phyloP scores from a whole-genome alignment of 805 yeast species.

The Wickerhamiella sorbophila region DNA sequence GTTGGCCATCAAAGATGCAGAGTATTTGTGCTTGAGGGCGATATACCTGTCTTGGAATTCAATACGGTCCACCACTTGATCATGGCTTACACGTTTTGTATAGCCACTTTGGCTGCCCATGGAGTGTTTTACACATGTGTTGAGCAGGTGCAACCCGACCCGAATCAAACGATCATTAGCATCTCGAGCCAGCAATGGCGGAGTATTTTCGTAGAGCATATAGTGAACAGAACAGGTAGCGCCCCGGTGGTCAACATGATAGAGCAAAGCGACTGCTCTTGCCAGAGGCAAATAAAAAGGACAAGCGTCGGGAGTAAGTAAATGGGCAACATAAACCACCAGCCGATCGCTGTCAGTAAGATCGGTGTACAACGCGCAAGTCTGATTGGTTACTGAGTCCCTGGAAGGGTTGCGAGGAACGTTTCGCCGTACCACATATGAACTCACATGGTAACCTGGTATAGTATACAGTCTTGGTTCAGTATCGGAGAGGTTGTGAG shows the following conservation, averaged over 20 bases:
- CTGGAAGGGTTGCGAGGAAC: slow-evolving; percentile 86
- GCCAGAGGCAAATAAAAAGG: slow-evolving; percentile 90
- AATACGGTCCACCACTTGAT: slow-evolving; percentile 66
- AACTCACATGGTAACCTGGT: slow-evolving; percentile 5
- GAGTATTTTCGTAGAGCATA: slow-evolving; percentile 36
- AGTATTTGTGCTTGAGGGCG: slow-evolving; percentile 65
- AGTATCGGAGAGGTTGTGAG: slow-evolving; percentile 5
- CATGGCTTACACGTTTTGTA: slow-evolving; percentile 78
- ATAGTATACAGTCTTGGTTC: slow-evolving; percentile 7
- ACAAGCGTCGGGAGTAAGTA: slow-evolving; percentile 39
- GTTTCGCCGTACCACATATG: slow-evolving; percentile 55
- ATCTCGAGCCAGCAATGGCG: slow-evolving; percentile 6
- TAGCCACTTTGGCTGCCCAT: slow-evolving; percentile 74
- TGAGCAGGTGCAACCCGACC: slow-evolving; percentile 65
- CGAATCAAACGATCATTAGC: slow-evolving; percentile 49
- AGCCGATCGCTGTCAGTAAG: slow-evolving; percentile 28
- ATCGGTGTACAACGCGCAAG: slow-evolving; percentile 41
- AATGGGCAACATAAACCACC: slow-evolving; percentile 69
- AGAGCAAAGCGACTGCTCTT: slow-evolving; percentile 56
- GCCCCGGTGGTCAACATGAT: slow-evolving; percentile 24
- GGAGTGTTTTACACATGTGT: slow-evolving; percentile 74
- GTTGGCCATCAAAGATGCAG: slow-evolving; percentile 52
- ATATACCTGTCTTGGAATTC: slow-evolving; percentile 74
- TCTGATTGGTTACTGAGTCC: slow-evolving; percentile 72
- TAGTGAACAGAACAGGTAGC: slow-evolving; percentile 53